These are phyloP conservation scores for Chlorella sp. DNA, from an alignment of 139 green algal genomes.

Conservation along the genomic window DNA sequence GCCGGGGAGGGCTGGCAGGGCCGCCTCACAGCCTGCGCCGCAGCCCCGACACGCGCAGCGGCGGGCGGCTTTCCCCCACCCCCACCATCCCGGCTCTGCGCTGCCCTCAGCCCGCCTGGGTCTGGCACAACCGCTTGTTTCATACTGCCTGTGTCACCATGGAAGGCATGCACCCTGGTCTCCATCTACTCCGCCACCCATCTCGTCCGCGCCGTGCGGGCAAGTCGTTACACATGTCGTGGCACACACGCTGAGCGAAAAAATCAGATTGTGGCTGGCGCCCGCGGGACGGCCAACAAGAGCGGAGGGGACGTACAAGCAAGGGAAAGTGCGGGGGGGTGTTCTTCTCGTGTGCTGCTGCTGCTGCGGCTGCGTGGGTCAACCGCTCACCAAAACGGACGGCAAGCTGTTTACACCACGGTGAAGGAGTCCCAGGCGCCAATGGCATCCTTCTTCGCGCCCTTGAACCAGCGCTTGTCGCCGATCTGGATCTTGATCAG, in stretches of 20 bases:
- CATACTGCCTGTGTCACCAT: too few species aligned
- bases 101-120: too few species aligned
- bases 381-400: background rate
- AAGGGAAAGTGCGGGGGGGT: slow-evolving; percentile 4
- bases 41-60: too few species aligned
- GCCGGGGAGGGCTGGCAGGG: too few species aligned
- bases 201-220: too few species aligned
- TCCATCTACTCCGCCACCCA: too few species aligned
- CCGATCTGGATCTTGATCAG: slow-evolving; percentile 75
- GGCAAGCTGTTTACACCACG: slow-evolving; percentile 63
- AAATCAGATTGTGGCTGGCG: slow-evolving; percentile 5
- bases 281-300: slow-evolving; percentile 1
- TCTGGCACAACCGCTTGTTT: too few species aligned
- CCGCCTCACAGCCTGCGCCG: too few species aligned
- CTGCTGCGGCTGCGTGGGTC: background rate
- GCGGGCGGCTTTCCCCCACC: too few species aligned
- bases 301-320: slow-evolving; percentile 23
- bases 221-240: slow-evolving; percentile 1
- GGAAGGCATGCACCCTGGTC: too few species aligned
- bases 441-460: slow-evolving; percentile 55
- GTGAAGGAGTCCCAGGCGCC: slow-evolving; percentile 67
- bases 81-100: too few species aligned
- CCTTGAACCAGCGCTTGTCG: slow-evolving; percentile 90
- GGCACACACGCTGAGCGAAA: slow-evolving; percentile 9
- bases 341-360: slow-evolving; percentile 12